Evolutionary conservation across 345 rosid species (phyloP).

Genomic region (Luvunga scandens): DNA sequence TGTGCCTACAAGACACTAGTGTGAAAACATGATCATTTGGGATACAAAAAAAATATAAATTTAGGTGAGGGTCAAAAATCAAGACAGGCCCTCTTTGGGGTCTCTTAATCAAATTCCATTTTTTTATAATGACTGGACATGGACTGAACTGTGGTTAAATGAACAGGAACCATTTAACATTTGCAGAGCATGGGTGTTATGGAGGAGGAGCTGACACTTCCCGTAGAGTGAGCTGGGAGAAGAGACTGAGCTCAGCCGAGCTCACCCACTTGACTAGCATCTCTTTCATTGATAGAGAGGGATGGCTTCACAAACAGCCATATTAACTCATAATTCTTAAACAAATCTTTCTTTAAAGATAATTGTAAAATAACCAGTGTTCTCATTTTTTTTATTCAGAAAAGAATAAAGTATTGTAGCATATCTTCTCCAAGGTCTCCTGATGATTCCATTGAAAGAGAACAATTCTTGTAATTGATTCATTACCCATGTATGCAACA

Average conservation of each 20-base stretch:
- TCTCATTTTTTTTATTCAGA: neutral
- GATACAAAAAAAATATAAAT: no score
- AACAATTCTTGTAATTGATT: neutral
- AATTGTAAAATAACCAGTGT: neutral
- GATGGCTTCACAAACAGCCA: constrained; percentile 55
- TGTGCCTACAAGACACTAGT: no score
- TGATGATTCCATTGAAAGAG: neutral
- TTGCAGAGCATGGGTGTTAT: constrained; percentile 31
- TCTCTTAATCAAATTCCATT: no score
- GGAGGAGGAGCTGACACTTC: constrained; percentile 48
- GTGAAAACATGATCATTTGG: no score
- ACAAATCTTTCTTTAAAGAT: neutral
- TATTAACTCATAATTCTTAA: neutral
- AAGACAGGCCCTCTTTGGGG: no score
- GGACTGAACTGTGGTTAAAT: no score
- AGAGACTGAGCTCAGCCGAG: constrained; percentile 6
- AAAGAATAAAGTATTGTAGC: no score
- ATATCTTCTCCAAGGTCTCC: no score
- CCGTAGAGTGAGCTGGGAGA: constrained; percentile 44
- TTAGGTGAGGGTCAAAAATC: no score
- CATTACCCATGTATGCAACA: neutral
- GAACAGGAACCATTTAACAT: constrained; percentile 38
- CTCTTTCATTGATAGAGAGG: constrained; percentile 40
- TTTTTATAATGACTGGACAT: no score
- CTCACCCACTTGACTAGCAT: constrained; percentile 28